Evolutionary conservation across 2,329 filamentous ascomycete species (phyloP).

Genomic region (Paramyrothecium sp.): DNA sequence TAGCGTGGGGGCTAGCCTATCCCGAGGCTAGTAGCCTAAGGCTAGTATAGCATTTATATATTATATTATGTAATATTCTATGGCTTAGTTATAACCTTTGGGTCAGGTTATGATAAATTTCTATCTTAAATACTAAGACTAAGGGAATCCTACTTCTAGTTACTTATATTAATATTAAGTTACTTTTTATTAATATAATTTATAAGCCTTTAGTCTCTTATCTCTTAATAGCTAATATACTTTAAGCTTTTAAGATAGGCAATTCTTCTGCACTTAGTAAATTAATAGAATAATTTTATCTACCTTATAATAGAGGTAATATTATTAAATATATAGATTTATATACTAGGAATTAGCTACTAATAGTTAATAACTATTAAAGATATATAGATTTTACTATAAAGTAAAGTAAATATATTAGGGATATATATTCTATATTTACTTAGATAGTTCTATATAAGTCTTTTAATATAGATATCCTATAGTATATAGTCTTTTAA

Average conservation of each 20-base stretch:
- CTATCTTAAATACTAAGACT: slow-evolving; percentile 14
- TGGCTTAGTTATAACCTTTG: too few species aligned
- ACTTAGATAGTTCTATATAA: slow-evolving; percentile 21
- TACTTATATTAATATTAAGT: slow-evolving; percentile 26
- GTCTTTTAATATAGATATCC: slow-evolving; percentile 19
- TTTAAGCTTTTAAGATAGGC: slow-evolving; percentile 23
- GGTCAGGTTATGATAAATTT: too few species aligned
- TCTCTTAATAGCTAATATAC: slow-evolving; percentile 21
- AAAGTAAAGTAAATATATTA: slow-evolving; percentile 28
- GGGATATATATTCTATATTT: slow-evolving; percentile 24
- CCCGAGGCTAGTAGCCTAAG: too few species aligned
- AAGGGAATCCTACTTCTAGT: slow-evolving; percentile 15
- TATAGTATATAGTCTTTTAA: slow-evolving; percentile 25
- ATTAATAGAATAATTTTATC: slow-evolving; percentile 8
- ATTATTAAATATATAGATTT: slow-evolving; percentile 26
- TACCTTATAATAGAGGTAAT: slow-evolving; percentile 14
- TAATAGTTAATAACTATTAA: slow-evolving; percentile 21
- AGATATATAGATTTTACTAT: slow-evolving; percentile 18
- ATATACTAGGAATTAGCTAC: slow-evolving; percentile 23
- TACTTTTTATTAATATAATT: slow-evolving; percentile 17
- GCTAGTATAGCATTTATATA: too few species aligned
- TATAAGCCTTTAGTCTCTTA: slow-evolving; percentile 19
- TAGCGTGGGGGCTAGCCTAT: too few species aligned
- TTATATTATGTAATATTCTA: too few species aligned
- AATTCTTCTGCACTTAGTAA: slow-evolving; percentile 22